Base-by-base conservation (phyloP, 2,329 filamentous ascomycete genomes). In the Colletotrichum acutatum region DNA sequence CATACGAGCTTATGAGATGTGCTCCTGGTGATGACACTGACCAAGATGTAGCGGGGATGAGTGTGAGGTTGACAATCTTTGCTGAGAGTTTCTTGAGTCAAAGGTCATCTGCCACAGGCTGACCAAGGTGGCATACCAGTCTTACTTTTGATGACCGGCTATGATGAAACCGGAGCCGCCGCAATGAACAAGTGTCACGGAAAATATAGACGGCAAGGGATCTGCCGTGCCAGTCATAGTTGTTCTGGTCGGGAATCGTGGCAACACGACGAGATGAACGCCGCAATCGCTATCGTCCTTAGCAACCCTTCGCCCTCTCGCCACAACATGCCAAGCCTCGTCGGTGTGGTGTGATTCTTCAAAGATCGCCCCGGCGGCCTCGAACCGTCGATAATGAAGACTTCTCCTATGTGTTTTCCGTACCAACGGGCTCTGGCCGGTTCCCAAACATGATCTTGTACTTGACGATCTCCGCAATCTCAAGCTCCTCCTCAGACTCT, bases 381-480 rank as follows among this genome's bases (percentile, higher is more conserved):
- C 32, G 42, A 34, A 14, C 22, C 34, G 37, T 52, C 34, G 52
- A 46, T 16, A 22, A 12, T 22, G 67, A 28, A n/a, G 57, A 22
- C 11, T 14, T 70, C 60, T 26, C 56, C 49, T 75, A 75, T 28
- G 81, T 78, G 74, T 80, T 77, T 30, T 78, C 81, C 58, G 85
- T 85, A 42, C 91, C 90, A 67, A 98, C 93, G 58, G 96, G 96
- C 83, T 98, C 96, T 5, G 96, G 96, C 59, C 96, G 88, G 73
- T 89, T 89, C 22, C 92, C 92, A 83, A 98, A 98, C 58, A 97
- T 84, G 76, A 98, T 85, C 85, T 97, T 98, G 80, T 93, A 93
- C 85, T 92, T 93, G 75, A 98, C 88, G 77, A 98, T 90, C 82
- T 98, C 96, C 64, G 95, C 91, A 75, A 98, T 89, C 84, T 98